Conservation (phyloP, 345 rosid species). For the Raphanus sativus region DNA sequence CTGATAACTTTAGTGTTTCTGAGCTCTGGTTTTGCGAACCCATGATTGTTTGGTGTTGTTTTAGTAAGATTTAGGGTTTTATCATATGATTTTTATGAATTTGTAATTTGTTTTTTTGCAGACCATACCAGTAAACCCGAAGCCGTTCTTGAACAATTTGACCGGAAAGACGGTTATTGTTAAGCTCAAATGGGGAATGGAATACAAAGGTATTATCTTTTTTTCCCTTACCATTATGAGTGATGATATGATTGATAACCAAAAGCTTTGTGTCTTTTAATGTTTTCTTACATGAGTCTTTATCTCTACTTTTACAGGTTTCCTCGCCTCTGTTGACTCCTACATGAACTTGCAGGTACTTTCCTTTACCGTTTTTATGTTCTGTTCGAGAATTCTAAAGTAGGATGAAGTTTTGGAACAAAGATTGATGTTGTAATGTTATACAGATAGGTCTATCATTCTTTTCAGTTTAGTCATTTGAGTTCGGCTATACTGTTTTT, state of each 20-base stretch:
- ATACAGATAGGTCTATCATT: not conserved
- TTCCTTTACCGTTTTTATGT: conserved; percentile 1
- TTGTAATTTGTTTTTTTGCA: conserved; percentile 29
- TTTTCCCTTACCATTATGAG: not conserved
- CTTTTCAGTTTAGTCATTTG: not conserved
- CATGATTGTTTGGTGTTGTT: not conserved
- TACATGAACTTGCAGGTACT: conserved; percentile 95
- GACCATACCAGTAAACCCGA: conserved; percentile 86
- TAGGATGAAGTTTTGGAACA: not conserved
- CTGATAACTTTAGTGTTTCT: not conserved
- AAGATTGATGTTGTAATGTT: not conserved
- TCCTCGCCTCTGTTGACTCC: conserved; percentile 90
- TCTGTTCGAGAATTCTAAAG: not conserved
- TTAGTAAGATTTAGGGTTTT: not conserved
- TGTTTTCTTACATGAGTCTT: not conserved
- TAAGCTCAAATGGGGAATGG: conserved; percentile 95
- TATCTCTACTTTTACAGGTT: conserved; percentile 47
- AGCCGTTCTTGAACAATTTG: conserved; percentile 87
- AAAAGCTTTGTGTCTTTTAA: not conserved
- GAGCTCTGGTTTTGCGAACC: not conserved
- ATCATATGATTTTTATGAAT: not conserved
- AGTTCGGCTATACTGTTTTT: not conserved
- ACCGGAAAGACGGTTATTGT: conserved; percentile 84
- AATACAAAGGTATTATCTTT: conserved; percentile 58
- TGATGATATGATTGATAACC: not conserved